These are phyloP conservation scores for Penicillium frequentans DNA, from an alignment of 2,329 filamentous ascomycete genomes.

Conservation along the genomic window DNA sequence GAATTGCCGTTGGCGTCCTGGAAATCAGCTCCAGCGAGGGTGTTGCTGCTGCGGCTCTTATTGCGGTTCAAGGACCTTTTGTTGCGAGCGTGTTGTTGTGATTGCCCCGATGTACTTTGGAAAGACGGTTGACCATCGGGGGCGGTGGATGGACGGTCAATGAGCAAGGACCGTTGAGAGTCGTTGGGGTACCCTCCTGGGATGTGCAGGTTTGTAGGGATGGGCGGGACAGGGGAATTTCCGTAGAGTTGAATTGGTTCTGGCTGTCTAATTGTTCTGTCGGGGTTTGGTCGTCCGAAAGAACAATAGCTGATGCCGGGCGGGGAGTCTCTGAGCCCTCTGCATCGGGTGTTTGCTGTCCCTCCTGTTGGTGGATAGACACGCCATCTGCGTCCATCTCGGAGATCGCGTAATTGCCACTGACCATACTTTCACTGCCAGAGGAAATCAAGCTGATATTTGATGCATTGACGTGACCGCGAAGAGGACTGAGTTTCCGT, in stretches of 20 bases:
- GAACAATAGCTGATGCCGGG: slow-evolving; percentile 23
- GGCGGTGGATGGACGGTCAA: slow-evolving; percentile 34
- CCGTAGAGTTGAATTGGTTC: slow-evolving; percentile 22
- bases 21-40: slow-evolving; percentile 18
- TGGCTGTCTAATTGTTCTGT: slow-evolving; percentile 9
- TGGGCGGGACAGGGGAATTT: slow-evolving; percentile 49
- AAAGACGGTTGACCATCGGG: slow-evolving; percentile 25
- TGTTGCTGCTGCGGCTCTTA: slow-evolving; percentile 36
- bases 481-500: slow-evolving; percentile 44
- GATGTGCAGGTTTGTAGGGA: slow-evolving; percentile 42
- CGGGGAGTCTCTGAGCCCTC: slow-evolving; percentile 36
- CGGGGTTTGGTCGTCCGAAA: slow-evolving; percentile 13
- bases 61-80: slow-evolving; percentile 32
- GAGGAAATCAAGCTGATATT: slow-evolving; percentile 37
- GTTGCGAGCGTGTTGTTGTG: slow-evolving; percentile 16
- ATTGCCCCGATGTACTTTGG: slow-evolving; percentile 16
- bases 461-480: slow-evolving; percentile 37
- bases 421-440: slow-evolving; percentile 49
- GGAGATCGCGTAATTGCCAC: slow-evolving; percentile 37
- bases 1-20: slow-evolving; percentile 10
- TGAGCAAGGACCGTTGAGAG: slow-evolving; percentile 32
- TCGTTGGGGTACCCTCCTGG: slow-evolving; percentile 45
- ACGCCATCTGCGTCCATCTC: slow-evolving; percentile 32
- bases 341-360: slow-evolving; percentile 15
- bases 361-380: slow-evolving; percentile 21